Conservation (phyloP, 345 rosid genomes). For the Aquilaria sinensis region DNA sequence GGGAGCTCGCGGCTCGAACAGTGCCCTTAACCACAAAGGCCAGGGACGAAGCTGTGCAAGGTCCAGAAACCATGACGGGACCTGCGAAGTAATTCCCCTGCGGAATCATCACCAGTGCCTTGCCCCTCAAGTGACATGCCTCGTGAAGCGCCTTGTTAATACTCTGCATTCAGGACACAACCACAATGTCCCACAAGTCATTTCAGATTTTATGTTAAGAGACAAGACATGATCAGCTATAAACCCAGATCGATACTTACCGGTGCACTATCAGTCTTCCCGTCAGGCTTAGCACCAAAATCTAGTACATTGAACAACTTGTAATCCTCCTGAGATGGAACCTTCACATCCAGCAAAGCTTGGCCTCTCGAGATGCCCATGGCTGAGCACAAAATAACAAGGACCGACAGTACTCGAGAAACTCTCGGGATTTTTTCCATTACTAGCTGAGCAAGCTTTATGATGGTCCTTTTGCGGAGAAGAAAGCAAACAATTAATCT, state of each 20-base stretch:
- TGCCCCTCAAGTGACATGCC: constrained; percentile 27
- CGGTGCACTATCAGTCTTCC: background rate
- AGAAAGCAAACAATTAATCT: too few relatives aligned
- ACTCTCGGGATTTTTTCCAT: too few relatives aligned
- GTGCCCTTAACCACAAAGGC: constrained; percentile 31
- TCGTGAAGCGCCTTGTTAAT: constrained; percentile 5
- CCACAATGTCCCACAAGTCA: too few relatives aligned
- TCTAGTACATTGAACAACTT: background rate
- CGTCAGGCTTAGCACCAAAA: constrained; percentile 22
- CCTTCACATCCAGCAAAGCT: too few relatives aligned
- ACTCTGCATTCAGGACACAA: too few relatives aligned
- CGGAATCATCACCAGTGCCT: constrained; percentile 38
- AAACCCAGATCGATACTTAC: background rate
- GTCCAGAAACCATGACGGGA: constrained; percentile 31
- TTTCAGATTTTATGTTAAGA: too few relatives aligned
- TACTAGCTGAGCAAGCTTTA: too few relatives aligned
- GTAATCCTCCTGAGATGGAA: background rate
- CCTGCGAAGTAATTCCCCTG: constrained; percentile 28
- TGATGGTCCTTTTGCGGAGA: too few relatives aligned
- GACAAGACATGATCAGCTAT: too few relatives aligned
- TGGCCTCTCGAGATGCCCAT: too few relatives aligned
- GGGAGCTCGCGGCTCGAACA: constrained; percentile 22
- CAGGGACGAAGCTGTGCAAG: constrained; percentile 31
- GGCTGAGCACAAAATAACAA: too few relatives aligned
- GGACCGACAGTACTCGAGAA: too few relatives aligned